phyloP scores from a whole-genome alignment of 2,329 filamentous ascomycete genomes.

The Atkinsonella hypoxylon region DNA sequence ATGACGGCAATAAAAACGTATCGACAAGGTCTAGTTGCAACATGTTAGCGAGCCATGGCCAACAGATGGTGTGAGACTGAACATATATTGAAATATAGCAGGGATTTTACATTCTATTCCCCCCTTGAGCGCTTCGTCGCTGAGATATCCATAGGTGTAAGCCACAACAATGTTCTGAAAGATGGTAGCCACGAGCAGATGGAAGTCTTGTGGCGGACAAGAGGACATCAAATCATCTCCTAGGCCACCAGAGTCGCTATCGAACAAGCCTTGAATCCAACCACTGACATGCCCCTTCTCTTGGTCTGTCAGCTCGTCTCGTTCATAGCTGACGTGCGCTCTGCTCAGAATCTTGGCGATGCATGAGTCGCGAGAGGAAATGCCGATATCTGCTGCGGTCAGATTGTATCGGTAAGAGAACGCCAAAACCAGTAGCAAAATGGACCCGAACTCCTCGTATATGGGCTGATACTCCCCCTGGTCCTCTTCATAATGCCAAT shows the following conservation, averaged over 20 bases:
- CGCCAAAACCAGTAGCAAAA: conserved; percentile 60
- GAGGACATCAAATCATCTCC: conserved; percentile 72
- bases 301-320: conserved; percentile 49
- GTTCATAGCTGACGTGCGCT: conserved; percentile 42
- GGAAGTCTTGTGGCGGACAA: conserved; percentile 74
- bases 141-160: conserved; percentile 50
- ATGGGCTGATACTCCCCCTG: conserved; percentile 75
- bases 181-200: conserved; percentile 62
- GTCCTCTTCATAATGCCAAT: conserved; percentile 73
- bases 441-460: conserved; percentile 75
- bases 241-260: conserved; percentile 59
- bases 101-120: conserved; percentile 56
- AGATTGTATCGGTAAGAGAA: conserved; percentile 68
- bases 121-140: conserved; percentile 57
- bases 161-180: conserved; percentile 67
- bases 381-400: conserved; percentile 50
- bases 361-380: conserved; percentile 49
- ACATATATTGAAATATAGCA: not conserved
- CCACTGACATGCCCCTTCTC: conserved; percentile 56
- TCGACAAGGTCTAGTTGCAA: conserved; percentile 56
- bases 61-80: not conserved
- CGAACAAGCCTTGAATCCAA: conserved; percentile 70
- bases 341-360: conserved; percentile 53
- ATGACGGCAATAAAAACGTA: conserved; percentile 66
- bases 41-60: not conserved